phyloP scores from a whole-genome alignment of 495 filamentous ascomycete species.

The Penicillium paxilli region DNA sequence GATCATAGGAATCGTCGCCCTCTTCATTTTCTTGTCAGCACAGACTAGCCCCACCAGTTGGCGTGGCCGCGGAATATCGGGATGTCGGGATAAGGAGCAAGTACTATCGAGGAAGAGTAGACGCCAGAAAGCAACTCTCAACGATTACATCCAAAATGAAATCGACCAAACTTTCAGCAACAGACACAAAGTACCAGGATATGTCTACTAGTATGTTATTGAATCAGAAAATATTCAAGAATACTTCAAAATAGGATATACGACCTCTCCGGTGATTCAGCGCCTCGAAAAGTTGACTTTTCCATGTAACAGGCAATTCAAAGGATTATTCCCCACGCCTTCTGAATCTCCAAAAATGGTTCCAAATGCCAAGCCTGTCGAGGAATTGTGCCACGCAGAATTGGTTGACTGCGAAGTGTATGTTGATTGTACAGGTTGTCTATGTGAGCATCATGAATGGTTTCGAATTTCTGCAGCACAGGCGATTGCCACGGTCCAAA shows the following conservation, averaged over 20 bases:
- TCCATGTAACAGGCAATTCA: constrained; percentile 3
- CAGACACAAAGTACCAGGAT: not conserved
- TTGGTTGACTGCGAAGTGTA: not conserved
- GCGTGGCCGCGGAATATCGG: too few relatives aligned
- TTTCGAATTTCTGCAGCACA: constrained; percentile 1
- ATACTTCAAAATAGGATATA: constrained; percentile 1
- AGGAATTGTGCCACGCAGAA: constrained; percentile 8
- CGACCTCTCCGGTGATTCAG: not conserved
- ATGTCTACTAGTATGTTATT: not conserved
- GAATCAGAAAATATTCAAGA: not conserved
- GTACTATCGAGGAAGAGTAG: not conserved
- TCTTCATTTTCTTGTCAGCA: too few relatives aligned
- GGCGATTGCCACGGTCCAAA: constrained; percentile 3
- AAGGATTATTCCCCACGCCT: not conserved
- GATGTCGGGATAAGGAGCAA: too few relatives aligned
- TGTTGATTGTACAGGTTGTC: constrained; percentile 3
- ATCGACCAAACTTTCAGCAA: not conserved
- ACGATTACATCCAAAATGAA: not conserved
- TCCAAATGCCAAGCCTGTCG: constrained; percentile 6
- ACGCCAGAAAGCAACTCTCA: not conserved
- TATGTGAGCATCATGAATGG: constrained; percentile 3
- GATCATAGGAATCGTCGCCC: too few relatives aligned
- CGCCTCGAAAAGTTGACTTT: not conserved
- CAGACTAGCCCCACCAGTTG: too few relatives aligned
- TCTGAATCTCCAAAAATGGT: not conserved